These are phyloP conservation scores for Alternaria consortialis DNA, from an alignment of 2,329 filamentous ascomycete genomes.

Conservation along the genomic window DNA sequence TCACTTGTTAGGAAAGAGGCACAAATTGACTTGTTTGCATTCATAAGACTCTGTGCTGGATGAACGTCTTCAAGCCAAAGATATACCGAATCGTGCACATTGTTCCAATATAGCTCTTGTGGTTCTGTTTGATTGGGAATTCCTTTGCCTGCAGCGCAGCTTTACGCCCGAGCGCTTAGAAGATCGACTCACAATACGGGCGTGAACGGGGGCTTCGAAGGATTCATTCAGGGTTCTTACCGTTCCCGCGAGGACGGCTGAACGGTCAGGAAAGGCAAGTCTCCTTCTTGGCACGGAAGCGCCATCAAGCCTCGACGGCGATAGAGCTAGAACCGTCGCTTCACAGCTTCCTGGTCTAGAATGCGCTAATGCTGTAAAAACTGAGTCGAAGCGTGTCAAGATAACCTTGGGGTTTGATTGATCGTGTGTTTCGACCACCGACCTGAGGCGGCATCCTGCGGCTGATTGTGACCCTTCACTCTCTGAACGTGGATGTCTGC, in stretches of 20 bases:
- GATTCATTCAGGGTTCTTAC: constrained; percentile 20
- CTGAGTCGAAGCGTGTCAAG: constrained; percentile 4
- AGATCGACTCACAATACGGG: constrained; percentile 11
- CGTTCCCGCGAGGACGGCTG: constrained; percentile 21
- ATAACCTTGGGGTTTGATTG: constrained; percentile 18
- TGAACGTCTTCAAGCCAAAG: background rate
- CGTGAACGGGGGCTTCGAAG: constrained; percentile 14
- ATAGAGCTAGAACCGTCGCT: constrained; percentile 9
- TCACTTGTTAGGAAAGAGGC: background rate
- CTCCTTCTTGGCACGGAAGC: constrained; percentile 16
- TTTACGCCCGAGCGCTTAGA: constrained; percentile 19
- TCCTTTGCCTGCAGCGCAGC: constrained; percentile 7
- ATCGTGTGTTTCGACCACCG: constrained; percentile 22
- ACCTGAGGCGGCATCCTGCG: constrained; percentile 21
- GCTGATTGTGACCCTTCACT: constrained; percentile 19
- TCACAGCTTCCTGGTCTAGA: background rate
- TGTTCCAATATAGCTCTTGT: background rate
- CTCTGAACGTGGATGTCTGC: constrained; percentile 25
- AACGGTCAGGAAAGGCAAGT: constrained; percentile 11
- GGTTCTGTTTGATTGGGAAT: background rate
- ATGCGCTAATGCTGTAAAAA: constrained; percentile 5
- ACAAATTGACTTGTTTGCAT: background rate
- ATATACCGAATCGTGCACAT: background rate
- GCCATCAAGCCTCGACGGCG: constrained; percentile 12
- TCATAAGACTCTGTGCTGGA: background rate